phyloP scores from a whole-genome alignment of 73 alveolate species.

The Paramecium sexaurelia region DNA sequence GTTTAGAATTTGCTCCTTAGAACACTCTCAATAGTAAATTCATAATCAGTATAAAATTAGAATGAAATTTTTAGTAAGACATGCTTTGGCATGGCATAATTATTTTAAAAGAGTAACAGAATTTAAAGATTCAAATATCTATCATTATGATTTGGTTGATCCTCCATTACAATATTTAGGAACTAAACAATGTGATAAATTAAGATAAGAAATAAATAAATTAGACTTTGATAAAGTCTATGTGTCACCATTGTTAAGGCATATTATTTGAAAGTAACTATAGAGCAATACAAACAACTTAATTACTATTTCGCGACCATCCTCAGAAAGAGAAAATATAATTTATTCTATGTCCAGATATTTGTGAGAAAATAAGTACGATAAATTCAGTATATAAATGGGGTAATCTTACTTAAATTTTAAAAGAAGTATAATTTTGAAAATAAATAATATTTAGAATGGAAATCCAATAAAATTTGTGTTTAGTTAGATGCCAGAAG shows the following conservation, averaged over 20 bases:
- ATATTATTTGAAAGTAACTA: neutral
- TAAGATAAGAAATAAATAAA: neutral
- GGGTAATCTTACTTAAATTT: neutral
- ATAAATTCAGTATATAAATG: neutral
- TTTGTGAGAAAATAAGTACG: constrained; percentile 5
- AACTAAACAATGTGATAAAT: neutral
- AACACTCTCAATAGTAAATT: neutral
- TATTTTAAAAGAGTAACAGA: constrained; percentile 3
- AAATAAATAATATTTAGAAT: neutral
- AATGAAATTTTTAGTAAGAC: constrained; percentile 7
- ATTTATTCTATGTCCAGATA: neutral
- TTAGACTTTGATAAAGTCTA: neutral
- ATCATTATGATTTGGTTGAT: constrained; percentile 12
- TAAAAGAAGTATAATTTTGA: neutral
- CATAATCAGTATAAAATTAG: neutral
- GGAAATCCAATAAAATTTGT: constrained; percentile 26
- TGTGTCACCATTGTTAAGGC: constrained; percentile 52
- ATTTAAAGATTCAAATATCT: neutral
- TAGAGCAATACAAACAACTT: constrained; percentile 44
- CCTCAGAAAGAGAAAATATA: constrained; percentile 7
- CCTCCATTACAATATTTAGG: constrained; percentile 46
- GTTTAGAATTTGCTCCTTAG: neutral
- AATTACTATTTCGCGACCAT: constrained; percentile 25
- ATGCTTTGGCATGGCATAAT: constrained; percentile 61
- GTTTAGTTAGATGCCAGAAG: neutral